Base-by-base conservation (phyloP, 805 yeast species). In the Wickerhamomyces bovis region DNA sequence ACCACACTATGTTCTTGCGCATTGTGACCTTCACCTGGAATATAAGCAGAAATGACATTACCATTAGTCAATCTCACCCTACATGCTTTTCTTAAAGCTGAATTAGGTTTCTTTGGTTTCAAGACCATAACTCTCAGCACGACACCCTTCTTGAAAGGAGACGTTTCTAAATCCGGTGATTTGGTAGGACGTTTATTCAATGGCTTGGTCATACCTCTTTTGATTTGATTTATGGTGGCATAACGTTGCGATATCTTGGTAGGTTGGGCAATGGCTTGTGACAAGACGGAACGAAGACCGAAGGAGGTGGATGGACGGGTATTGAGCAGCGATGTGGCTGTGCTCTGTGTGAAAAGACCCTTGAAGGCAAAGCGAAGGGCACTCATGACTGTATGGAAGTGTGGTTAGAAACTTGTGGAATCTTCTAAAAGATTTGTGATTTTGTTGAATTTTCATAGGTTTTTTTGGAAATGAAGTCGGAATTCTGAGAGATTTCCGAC, bases 11-110 rank as follows among this genome's bases (percentile, higher is more conserved):
- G 99, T 66, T 94, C 99, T 71, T 94, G 98, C 20, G 95, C 84
- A 62, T 94, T 94, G 68, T 94, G 99, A 19, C 99, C 99, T 64
- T 94, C 97, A 46, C 99, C 99, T 15, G 97, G 97, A 48, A 94
- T 94, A 65, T 89, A 90, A 1, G 97, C 97, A 41, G 92, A 83
- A 16, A 94, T 78, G 43, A 87, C 82, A 54, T 83, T 84, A 23
- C 98, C 99, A 59, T 87, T 92, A 11, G 95, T 78, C 51, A 94
- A 75, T 68, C 96, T 79, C 20, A 94, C 98, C 72, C 98, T 85
- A 53, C 95, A 89, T 41, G 95, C 96, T 67, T 94, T 94, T 70
- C 99, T 80, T 70, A 90, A 92, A 18, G 99, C 97, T 39, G 98
- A 92, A 72, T 94, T 94, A 31, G 99, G 99, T 66, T 94, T 94